Evolutionary conservation across 805 yeast genomes (phyloP), one percentile per base, ranked within the genome.

Genomic region (Candida ovalis): DNA sequence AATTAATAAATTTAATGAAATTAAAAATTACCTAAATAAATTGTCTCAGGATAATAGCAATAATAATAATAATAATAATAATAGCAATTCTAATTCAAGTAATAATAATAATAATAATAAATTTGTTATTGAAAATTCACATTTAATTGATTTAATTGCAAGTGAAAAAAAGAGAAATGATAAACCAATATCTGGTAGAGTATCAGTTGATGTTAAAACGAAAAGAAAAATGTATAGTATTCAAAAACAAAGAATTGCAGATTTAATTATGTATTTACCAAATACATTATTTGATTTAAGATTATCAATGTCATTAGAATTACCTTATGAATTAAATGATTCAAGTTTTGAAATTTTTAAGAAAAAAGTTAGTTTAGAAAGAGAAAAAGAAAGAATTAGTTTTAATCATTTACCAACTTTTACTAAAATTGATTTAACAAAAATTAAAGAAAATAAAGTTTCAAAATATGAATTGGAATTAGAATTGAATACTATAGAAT

Each of bases 241-340:
- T 45, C 82, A 81, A 51, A 90, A 90, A 61, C 77, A 80, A 55
- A 74, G 92, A 46, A 69, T 89, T n/a, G 78, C 88, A 2, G 89
- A 86, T 61, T 65, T 91, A 47, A 76, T 80, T 58, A 72, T 90
- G 19, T 82, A 79, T 59, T 77, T 85, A 46, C 97, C 97, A 3
- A 84, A 86, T 53, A 80, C 86, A 28, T 74, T 82, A 66, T 84
- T 82, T 61, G 97, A 90, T 67, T 72, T 84, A 56, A 76, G 96
- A 56, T 70, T 90, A 33, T 82, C 95, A 5, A 68, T 91, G 53
- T 80, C 88, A 35, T 66, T 86, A 25, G 97, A 90, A 78, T 63
- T 83, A 50, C 96, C 96, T 0, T 77, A 79, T 22, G 75, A 78
- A 30, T 81, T 76, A 48, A 66, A 63, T 40, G 70, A 64, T 68